phyloP scores from a whole-genome alignment of 1,284 basidiomycete species.

The Pseudozyma thailandica region DNA sequence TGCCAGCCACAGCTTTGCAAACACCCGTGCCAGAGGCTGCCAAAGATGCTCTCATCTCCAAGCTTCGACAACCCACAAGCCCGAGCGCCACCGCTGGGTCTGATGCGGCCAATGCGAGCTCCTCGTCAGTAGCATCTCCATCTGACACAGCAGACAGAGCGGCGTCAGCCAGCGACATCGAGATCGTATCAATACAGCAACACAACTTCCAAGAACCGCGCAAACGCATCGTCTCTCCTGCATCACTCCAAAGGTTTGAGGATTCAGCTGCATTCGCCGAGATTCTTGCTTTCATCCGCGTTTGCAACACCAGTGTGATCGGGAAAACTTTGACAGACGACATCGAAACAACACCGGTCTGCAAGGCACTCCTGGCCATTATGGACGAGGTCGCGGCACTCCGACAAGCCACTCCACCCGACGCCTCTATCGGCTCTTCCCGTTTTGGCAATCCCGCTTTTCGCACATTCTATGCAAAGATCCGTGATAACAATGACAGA shows the following conservation, averaged over 20 bases:
- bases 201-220: conserved; percentile 62
- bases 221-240: conserved; percentile 83
- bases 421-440: conserved; percentile 84
- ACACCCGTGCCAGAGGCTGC: conserved; percentile 21
- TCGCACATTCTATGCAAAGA: conserved; percentile 85
- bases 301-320: conserved; percentile 80
- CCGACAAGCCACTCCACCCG: conserved; percentile 79
- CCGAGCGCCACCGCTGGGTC: conserved; percentile 2
- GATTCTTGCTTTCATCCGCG: conserved; percentile 79
- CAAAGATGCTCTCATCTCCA: conserved; percentile 36
- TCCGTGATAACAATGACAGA: conserved; percentile 74
- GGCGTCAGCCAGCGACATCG: conserved; percentile 20
- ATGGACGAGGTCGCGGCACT: conserved; percentile 45
- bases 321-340: conserved; percentile 78
- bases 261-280: conserved; percentile 77
- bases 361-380: conserved; percentile 59
- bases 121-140: not conserved
- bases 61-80: conserved; percentile 18
- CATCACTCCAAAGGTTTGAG: conserved; percentile 86
- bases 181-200: conserved; percentile 9
- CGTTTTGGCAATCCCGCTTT: conserved; percentile 98
- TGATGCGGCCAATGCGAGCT: not conserved
- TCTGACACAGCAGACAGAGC: not conserved
- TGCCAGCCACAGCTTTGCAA: conserved; percentile 13
- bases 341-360: conserved; percentile 27